Evolutionary conservation across 495 filamentous ascomycete genomes (phyloP).

Genomic region (Annulohypoxylon nitens): DNA sequence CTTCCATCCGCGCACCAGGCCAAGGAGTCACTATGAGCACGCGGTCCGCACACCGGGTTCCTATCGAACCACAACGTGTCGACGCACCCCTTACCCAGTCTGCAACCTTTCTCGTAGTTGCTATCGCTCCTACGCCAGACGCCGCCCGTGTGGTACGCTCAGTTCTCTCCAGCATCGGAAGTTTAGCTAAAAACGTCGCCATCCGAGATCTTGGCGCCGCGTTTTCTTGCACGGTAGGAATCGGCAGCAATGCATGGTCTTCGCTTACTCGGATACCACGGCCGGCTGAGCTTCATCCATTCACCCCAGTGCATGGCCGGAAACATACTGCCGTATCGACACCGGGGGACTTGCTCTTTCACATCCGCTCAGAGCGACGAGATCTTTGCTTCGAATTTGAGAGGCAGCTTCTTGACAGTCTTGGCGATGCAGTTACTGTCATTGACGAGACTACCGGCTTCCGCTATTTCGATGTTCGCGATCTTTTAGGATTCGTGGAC

Average conservation of each 20-base stretch:
- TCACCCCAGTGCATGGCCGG: slow-evolving; percentile 59
- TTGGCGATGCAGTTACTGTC: slow-evolving; percentile 61
- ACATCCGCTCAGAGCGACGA: slow-evolving; percentile 69
- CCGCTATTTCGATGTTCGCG: slow-evolving; percentile 70
- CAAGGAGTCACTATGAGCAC: slow-evolving; percentile 29
- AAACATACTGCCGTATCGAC: slow-evolving; percentile 65
- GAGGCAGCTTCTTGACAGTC: slow-evolving; percentile 63
- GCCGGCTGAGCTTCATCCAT: slow-evolving; percentile 67
- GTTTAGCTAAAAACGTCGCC: slow-evolving; percentile 67
- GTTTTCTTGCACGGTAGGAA: slow-evolving; percentile 68
- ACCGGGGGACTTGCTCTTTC: slow-evolving; percentile 68
- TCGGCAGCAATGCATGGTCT: slow-evolving; percentile 66
- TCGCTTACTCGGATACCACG: slow-evolving; percentile 58
- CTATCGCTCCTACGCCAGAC: slow-evolving; percentile 47
- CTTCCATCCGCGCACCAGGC: not conserved
- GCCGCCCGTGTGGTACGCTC: slow-evolving; percentile 59
- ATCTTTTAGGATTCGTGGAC: slow-evolving; percentile 71
- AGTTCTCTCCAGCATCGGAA: slow-evolving; percentile 58
- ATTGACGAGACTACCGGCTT: slow-evolving; percentile 69
- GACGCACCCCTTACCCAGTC: slow-evolving; percentile 64
- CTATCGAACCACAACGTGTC: slow-evolving; percentile 56
- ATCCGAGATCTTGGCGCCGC: slow-evolving; percentile 64
- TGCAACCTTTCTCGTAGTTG: slow-evolving; percentile 67
- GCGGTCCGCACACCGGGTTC: slow-evolving; percentile 26
- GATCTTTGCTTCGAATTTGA: slow-evolving; percentile 71